Percentiles rank a stretch among this genome's conserved stretches.
phyloP scores from a whole-genome alignment of 108 stramenopile species.

The Pseudonitzschia delicatissima region DNA sequence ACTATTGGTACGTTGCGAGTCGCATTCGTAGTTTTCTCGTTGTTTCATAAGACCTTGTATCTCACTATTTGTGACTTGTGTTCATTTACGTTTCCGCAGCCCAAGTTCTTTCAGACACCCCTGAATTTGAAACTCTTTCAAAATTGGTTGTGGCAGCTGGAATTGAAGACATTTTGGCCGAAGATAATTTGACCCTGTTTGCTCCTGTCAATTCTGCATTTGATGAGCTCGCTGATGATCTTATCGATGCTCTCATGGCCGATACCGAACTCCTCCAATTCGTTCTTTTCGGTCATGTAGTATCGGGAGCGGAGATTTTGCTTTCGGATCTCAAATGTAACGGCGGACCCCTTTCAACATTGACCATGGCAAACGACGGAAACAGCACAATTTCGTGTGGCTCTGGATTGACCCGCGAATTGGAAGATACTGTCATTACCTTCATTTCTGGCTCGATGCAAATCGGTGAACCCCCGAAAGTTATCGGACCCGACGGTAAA shows the following conservation, averaged over 20 bases:
- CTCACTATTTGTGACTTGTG: background rate
- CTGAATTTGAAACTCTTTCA: constrained; percentile 7
- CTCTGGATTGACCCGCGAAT: background rate
- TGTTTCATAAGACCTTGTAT: background rate
- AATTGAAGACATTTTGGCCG: background rate
- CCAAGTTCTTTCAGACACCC: constrained; percentile 5
- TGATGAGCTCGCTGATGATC: background rate
- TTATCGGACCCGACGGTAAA: constrained; percentile 5
- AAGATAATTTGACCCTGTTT: background rate
- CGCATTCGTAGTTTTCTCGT: background rate
- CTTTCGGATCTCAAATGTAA: background rate
- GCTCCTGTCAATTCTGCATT: constrained; percentile 2
- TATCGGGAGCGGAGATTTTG: background rate
- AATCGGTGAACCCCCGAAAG: background rate
- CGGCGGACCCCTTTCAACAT: background rate
- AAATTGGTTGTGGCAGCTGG: background rate
- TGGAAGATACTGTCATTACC: background rate
- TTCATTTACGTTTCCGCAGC: background rate
- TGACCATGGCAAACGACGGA: constrained; percentile 3
- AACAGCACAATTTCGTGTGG: constrained; percentile 3
- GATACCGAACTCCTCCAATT: constrained; percentile 1
- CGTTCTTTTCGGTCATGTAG: constrained; percentile 4
- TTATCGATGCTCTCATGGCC: background rate
- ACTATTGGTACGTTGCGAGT: background rate
- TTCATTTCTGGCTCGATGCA: background rate